phyloP scores from a whole-genome alignment of 805 yeast species.

The Yamadazyma nakazawae region DNA sequence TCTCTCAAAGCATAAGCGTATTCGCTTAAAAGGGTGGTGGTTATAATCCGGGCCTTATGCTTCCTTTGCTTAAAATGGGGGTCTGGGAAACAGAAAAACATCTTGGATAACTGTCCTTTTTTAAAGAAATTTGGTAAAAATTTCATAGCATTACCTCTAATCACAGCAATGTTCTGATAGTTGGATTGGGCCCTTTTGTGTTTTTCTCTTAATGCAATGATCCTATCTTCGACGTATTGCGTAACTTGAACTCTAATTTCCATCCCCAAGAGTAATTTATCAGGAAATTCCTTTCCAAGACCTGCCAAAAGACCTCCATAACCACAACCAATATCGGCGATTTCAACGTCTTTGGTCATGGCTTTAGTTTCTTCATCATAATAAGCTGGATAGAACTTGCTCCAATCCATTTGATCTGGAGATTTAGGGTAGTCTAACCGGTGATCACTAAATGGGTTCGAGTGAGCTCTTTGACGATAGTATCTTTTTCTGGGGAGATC shows the following conservation, averaged over 20 bases:
- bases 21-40: conserved; percentile 83
- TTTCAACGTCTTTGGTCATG: conserved; percentile 60
- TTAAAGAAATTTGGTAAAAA: conserved; percentile 90
- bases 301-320: conserved; percentile 88
- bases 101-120: conserved; percentile 78
- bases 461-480: conserved; percentile 96
- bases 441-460: conserved; percentile 96
- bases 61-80: conserved; percentile 97
- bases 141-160: conserved; percentile 97
- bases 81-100: conserved; percentile 99
- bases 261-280: conserved; percentile 83
- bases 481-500: conserved; percentile 80
- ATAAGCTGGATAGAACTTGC: conserved; percentile 63
- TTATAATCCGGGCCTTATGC: conserved; percentile 94
- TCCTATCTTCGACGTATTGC: conserved; percentile 92
- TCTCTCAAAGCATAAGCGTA: conserved; percentile 87
- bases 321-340: conserved; percentile 97
- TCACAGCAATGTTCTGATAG: conserved; percentile 83
- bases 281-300: conserved; percentile 73
- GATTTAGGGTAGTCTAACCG: conserved; percentile 79
- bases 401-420: conserved; percentile 90
- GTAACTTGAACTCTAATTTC: conserved; percentile 98
- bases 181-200: conserved; percentile 26
- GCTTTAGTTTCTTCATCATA: conserved; percentile 38
- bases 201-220: conserved; percentile 77